These are phyloP conservation scores for Meyerozyma elateridarum DNA, from an alignment of 1,139 yeast species.

Conservation along the genomic window DNA sequence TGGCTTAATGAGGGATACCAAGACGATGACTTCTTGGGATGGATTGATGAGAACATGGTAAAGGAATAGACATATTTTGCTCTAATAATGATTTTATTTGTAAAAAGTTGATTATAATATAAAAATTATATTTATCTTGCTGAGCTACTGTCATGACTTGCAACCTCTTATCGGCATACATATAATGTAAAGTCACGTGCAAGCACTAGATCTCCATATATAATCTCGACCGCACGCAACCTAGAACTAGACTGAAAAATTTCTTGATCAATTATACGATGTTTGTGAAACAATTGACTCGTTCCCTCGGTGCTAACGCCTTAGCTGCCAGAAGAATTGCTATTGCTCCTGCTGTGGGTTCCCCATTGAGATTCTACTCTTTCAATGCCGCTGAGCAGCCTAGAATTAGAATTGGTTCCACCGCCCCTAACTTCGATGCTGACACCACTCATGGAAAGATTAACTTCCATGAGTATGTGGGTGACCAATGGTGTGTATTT, in stretches of 20 bases:
- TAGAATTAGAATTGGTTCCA: slow-evolving; percentile 62
- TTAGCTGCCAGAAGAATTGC: neutral
- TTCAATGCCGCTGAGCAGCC: slow-evolving; percentile 62
- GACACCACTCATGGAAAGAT: slow-evolving; percentile 74
- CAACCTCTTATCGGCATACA: no score
- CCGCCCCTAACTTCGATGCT: slow-evolving; percentile 81
- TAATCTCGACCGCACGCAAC: no score
- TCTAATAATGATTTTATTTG: no score
- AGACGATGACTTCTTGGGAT: slow-evolving; percentile 86
- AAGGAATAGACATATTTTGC: no score
- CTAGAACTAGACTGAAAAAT: neutral
- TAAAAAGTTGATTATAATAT: no score
- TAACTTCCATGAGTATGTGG: slow-evolving; percentile 77
- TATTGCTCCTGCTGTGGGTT: neutral
- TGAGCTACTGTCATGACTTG: no score
- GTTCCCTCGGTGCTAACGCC: neutral
- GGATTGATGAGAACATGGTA: slow-evolving; percentile 70
- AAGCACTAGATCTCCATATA: neutral
- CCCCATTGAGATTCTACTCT: slow-evolving; percentile 30
- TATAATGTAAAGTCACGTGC: neutral
- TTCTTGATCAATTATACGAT: neutral
- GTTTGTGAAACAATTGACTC: neutral
- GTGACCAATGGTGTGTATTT: slow-evolving; percentile 76
- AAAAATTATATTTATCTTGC: no score
- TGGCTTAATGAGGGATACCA: slow-evolving; percentile 67